Percentiles rank a stretch among this genome's conserved stretches.
These are phyloP conservation scores for Candida dendrica DNA, from an alignment of 805 yeast genomes.

Conservation along the genomic window DNA sequence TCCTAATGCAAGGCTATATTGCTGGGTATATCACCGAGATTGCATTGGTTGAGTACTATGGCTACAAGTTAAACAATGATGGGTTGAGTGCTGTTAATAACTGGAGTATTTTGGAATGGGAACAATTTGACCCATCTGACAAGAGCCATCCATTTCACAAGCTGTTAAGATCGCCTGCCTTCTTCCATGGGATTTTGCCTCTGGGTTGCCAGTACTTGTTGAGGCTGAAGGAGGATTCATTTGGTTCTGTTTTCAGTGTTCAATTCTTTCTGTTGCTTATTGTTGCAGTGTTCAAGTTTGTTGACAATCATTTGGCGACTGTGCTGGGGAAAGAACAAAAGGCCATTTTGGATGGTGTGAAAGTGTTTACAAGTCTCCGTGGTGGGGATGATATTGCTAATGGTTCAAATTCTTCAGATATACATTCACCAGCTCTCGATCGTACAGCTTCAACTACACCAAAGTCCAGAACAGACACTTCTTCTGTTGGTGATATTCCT, in stretches of 20 bases:
- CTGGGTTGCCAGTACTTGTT: conserved; percentile 8
- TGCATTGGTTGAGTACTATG: not conserved
- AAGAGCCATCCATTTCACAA: conserved; percentile 2
- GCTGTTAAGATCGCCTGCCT: conserved; percentile 6
- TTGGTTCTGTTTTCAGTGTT: conserved; percentile 8
- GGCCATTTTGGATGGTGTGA: not conserved
- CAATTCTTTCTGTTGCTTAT: conserved; percentile 7
- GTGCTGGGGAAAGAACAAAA: conserved; percentile 5
- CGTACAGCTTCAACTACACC: not conserved
- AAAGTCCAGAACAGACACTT: not conserved
- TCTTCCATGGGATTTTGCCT: conserved; percentile 8
- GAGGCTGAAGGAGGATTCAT: conserved; percentile 8
- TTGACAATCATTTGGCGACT: conserved; percentile 4
- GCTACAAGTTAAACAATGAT: not conserved
- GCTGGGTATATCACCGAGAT: conserved; percentile 1
- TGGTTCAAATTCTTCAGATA: not conserved
- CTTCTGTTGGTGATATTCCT: not conserved
- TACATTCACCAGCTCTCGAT: not conserved
- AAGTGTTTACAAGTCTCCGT: not conserved
- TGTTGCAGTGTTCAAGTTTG: conserved; percentile 9
- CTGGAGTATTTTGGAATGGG: conserved; percentile 1
- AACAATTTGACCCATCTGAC: conserved; percentile 7
- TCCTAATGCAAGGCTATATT: conserved; percentile 11
- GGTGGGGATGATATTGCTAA: not conserved
- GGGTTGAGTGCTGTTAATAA: not conserved